Evolutionary conservation across 2,329 filamentous ascomycete species (phyloP).

Genomic region (Aspergillus hiratsukae): DNA sequence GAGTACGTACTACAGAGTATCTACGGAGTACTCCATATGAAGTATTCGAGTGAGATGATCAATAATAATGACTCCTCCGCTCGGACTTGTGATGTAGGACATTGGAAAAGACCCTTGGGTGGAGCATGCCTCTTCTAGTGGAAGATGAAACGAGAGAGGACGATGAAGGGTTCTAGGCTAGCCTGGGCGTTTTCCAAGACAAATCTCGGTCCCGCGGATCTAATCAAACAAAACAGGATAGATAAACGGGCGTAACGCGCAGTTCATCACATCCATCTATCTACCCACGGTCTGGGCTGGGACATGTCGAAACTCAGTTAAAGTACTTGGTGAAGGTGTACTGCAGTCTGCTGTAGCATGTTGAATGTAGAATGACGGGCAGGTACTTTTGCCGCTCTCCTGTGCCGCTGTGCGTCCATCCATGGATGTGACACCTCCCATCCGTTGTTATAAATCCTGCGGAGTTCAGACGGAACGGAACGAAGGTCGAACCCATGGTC

Average conservation of each 20-base stretch:
- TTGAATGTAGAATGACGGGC: no score
- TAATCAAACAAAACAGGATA: not conserved
- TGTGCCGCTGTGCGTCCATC: no score
- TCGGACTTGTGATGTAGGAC: not conserved
- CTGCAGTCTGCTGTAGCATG: no score
- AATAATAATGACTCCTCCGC: not conserved
- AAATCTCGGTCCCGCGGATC: no score
- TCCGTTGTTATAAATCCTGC: not conserved
- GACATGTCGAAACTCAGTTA: no score
- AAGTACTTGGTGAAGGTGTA: no score
- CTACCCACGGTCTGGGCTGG: no score
- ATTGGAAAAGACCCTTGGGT: not conserved
- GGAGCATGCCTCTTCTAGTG: not conserved
- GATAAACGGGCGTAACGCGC: no score
- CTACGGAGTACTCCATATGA: not conserved
- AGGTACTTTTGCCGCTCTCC: not conserved
- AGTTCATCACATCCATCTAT: no score
- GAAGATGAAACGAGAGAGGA: not conserved
- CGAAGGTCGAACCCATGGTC: not conserved
- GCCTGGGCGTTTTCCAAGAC: not conserved
- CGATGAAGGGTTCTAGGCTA: not conserved
- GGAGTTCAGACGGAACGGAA: constrained; percentile 2
- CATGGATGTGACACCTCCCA: not conserved
- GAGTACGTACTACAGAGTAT: not conserved
- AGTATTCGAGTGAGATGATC: not conserved